phyloP scores from a whole-genome alignment of 1,139 yeast species.

The Scheffersomyces cryptocercus region DNA sequence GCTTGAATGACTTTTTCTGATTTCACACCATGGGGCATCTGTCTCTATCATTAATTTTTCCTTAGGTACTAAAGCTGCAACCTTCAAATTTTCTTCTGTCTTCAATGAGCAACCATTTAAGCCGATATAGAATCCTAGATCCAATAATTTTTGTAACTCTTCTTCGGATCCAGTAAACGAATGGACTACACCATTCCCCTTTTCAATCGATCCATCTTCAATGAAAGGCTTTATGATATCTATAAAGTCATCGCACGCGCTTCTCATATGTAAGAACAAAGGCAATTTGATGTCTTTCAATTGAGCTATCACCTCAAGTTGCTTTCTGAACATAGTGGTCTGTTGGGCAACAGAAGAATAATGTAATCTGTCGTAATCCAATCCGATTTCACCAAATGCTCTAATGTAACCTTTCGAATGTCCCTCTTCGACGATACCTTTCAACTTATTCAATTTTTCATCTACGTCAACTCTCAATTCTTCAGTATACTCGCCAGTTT shows the following conservation, averaged over 20 bases:
- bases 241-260: slow-evolving; percentile 81
- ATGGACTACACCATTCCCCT: slow-evolving; percentile 75
- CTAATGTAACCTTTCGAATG: slow-evolving; percentile 50
- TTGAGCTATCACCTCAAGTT: slow-evolving; percentile 61
- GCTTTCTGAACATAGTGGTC: slow-evolving; percentile 63
- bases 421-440: slow-evolving; percentile 52
- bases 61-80: slow-evolving; percentile 65
- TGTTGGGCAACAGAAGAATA: slow-evolving; percentile 73
- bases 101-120: slow-evolving; percentile 92
- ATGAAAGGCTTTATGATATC: slow-evolving; percentile 58
- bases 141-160: slow-evolving; percentile 56
- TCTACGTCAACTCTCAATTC: slow-evolving; percentile 24
- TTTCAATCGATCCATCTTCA: slow-evolving; percentile 34
- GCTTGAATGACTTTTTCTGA: slow-evolving; percentile 80
- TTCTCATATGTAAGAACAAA: slow-evolving; percentile 85
- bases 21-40: slow-evolving; percentile 98
- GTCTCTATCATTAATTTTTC: slow-evolving; percentile 80
- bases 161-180: slow-evolving; percentile 85
- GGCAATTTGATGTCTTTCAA: slow-evolving; percentile 60
- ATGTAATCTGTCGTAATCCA: slow-evolving; percentile 88
- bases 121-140: slow-evolving; percentile 70
- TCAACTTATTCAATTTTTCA: slow-evolving; percentile 49
- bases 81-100: slow-evolving; percentile 69
- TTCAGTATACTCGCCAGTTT: slow-evolving; percentile 21
- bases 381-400: slow-evolving; percentile 91